phyloP scores from a whole-genome alignment of 148 eudicot genomes.

The Rheum nobile region DNA sequence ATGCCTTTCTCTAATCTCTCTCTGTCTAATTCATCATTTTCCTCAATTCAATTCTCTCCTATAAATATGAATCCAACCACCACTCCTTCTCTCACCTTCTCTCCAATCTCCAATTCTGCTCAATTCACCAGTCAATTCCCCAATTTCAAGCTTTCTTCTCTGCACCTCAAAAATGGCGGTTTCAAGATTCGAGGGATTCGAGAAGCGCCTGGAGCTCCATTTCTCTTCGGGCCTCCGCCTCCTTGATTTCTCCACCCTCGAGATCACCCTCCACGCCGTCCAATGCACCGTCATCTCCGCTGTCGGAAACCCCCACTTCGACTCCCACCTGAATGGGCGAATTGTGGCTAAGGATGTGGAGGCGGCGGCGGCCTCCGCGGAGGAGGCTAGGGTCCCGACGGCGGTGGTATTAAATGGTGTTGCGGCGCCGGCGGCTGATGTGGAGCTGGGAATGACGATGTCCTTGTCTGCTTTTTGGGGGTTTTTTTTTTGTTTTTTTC shows the following conservation, averaged over 20 bases:
- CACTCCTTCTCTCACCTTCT: constrained; percentile 9
- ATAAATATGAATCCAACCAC: constrained; percentile 3
- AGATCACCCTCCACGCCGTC: constrained; percentile 40
- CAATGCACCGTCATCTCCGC: constrained; percentile 70
- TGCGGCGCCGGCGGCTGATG: no score
- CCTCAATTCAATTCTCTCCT: constrained; percentile 2
- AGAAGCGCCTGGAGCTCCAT: constrained; percentile 55
- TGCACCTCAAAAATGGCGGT: constrained; percentile 35
- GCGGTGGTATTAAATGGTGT: no score
- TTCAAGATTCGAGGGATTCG: constrained; percentile 68
- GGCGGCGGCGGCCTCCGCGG: no score
- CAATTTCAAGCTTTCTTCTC: background rate
- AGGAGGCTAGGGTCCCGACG: no score
- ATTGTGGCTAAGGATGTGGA: no score
- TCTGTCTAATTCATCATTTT: background rate
- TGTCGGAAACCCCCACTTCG: constrained; percentile 44
- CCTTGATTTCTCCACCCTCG: constrained; percentile 27
- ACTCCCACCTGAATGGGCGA: no score
- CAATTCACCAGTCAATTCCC: background rate
- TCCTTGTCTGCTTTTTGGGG: no score
- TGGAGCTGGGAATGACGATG: no score
- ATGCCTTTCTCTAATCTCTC: constrained; percentile 25
- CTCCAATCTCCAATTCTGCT: constrained; percentile 10
- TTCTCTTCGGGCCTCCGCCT: constrained; percentile 54
- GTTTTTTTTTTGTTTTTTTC: no score